A percentile compares a stretch with the other conserved stretches of the same genome.
These are phyloP conservation scores for Colletotrichum aenigma DNA, from an alignment of 2,329 filamentous ascomycete genomes.

Conservation along the genomic window DNA sequence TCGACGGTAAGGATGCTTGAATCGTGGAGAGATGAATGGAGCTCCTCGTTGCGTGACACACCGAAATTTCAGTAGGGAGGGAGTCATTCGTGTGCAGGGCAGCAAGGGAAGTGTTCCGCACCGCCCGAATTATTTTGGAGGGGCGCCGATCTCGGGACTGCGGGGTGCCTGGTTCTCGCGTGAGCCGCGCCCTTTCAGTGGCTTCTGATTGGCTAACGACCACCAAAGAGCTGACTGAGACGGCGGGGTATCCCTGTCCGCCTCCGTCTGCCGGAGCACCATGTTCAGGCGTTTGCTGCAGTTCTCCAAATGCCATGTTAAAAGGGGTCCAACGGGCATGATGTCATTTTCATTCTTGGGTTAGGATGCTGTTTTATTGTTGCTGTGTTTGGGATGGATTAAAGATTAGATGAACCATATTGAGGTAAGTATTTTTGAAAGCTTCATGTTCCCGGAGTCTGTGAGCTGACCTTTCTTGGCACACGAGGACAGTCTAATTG, in stretches of 20 bases:
- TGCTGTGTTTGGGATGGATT: not conserved
- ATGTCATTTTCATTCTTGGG: not conserved
- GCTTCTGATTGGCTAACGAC: not conserved
- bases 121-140: not conserved
- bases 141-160: slow-evolving; percentile 18
- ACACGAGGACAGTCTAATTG: not conserved
- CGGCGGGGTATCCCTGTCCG: not conserved
- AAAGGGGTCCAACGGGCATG: not conserved
- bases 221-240: not conserved
- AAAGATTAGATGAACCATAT: not conserved
- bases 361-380: not conserved
- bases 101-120: not conserved
- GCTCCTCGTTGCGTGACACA: slow-evolving; percentile 5
- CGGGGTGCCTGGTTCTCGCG: not conserved
- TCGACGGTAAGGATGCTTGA: not conserved
- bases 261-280: slow-evolving; percentile 15
- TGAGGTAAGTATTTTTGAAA: not conserved
- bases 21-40: not conserved
- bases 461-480: not conserved
- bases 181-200: not conserved
- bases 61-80: not conserved
- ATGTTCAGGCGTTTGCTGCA: not conserved
- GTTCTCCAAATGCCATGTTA: not conserved
- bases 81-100: not conserved
- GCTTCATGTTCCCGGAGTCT: not conserved